A percentile compares a stretch with the other conserved stretches of the same genome.
phyloP scores from a whole-genome alignment of 108 stramenopile genomes.

The Nitzschia inconspicua region DNA sequence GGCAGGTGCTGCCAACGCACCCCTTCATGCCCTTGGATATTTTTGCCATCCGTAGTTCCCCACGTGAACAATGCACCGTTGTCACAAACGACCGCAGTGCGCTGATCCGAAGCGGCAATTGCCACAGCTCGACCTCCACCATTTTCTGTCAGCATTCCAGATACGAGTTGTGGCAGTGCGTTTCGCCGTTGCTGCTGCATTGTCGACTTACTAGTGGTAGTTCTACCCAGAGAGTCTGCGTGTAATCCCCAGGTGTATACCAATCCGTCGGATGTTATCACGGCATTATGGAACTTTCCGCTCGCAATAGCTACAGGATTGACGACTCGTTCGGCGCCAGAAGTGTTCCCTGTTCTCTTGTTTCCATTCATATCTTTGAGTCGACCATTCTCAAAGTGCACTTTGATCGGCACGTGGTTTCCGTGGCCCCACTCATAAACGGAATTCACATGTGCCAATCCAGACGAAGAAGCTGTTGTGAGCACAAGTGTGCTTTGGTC shows the following conservation, averaged over 20 bases:
- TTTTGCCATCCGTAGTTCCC: conserved; percentile 61
- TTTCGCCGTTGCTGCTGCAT: conserved; percentile 11
- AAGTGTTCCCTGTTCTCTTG: not conserved
- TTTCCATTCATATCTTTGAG: not conserved
- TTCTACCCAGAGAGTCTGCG: conserved; percentile 57
- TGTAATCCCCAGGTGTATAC: conserved; percentile 93
- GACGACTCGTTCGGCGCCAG: conserved; percentile 13
- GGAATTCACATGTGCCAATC: conserved; percentile 51
- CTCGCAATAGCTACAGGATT: conserved; percentile 78
- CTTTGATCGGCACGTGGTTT: conserved; percentile 61
- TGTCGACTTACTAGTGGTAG: conserved; percentile 2
- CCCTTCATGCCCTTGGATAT: conserved; percentile 76
- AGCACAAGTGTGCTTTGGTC: conserved; percentile 75
- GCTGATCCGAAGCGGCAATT: conserved; percentile 72
- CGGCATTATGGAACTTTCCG: conserved; percentile 82
- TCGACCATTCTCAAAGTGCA: conserved; percentile 40
- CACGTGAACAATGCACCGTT: conserved; percentile 78
- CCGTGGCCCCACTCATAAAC: conserved; percentile 86
- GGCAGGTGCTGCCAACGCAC: conserved; percentile 73
- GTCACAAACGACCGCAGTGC: conserved; percentile 70
- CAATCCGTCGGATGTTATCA: conserved; percentile 77
- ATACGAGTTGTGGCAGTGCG: conserved; percentile 67
- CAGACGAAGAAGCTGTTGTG: conserved; percentile 37
- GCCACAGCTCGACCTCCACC: conserved; percentile 79
- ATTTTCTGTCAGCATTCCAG: conserved; percentile 75